These are phyloP conservation scores for barley (Hordeum vulgare) DNA, from an alignment of 176 grass and related monocot species.

Conservation along the genomic window MorexV3_pseudomolecules_assembly NC_058518.1:421514493-421514992, in stretches of 20 bases:
- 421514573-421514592: conserved; percentile 95
- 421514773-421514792: conserved; percentile 92
- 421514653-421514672: conserved; percentile 72
- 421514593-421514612: conserved; percentile 96
- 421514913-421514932: conserved; percentile 78
- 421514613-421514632: conserved; percentile 74
- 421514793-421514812: conserved; percentile 62
- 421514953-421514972: conserved; percentile 37
- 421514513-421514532: conserved; percentile 62
- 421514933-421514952: conserved; percentile 77
- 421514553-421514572: conserved; percentile 80
- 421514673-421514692: conserved; percentile 71
- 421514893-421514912: conserved; percentile 75
- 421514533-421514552: conserved; percentile 85
- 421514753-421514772: conserved; percentile 77
- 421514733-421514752: conserved; percentile 53
- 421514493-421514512: conserved; percentile 1
- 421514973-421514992: conserved; percentile 36
- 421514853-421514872: conserved; percentile 83
- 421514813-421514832: conserved; percentile 49
- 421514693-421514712: conserved; percentile 54
- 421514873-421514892: conserved; percentile 86
- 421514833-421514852: conserved; percentile 75
- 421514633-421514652: conserved; percentile 71
- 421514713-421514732: conserved; percentile 47